A percentile compares a stretch with the other conserved stretches of the same genome.
Evolutionary conservation across 805 yeast species (phyloP).

Genomic region (Saccharomyces eubayanus): DNA sequence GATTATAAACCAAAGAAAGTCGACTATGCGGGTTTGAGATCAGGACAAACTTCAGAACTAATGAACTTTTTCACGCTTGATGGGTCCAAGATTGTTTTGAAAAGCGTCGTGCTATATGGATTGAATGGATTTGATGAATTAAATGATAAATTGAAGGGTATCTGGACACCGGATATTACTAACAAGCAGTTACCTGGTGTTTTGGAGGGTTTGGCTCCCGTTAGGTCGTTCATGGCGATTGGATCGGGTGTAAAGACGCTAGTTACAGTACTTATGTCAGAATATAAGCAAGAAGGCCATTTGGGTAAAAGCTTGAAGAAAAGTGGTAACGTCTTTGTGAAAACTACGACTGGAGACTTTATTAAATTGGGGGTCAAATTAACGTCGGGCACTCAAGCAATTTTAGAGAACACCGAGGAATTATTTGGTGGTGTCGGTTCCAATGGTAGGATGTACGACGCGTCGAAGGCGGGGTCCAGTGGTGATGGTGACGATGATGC

Average conservation of each 20-base stretch:
- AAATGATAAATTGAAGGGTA: slow-evolving; percentile 45
- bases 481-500: slow-evolving; percentile 2
- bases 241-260: slow-evolving; percentile 73
- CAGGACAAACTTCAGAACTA: slow-evolving; percentile 78
- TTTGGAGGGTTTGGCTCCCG: slow-evolving; percentile 75
- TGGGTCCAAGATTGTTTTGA: slow-evolving; percentile 66
- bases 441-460: slow-evolving; percentile 33
- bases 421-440: slow-evolving; percentile 69
- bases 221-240: slow-evolving; percentile 64
- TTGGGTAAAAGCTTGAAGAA: slow-evolving; percentile 61
- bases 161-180: slow-evolving; percentile 85
- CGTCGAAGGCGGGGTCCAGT: slow-evolving; percentile 1
- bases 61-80: slow-evolving; percentile 84
- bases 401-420: slow-evolving; percentile 73
- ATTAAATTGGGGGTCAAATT: slow-evolving; percentile 74
- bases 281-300: slow-evolving; percentile 66
- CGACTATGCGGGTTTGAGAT: slow-evolving; percentile 73
- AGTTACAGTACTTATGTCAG: slow-evolving; percentile 63
- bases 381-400: slow-evolving; percentile 80
- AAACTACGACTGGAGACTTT: slow-evolving; percentile 71
- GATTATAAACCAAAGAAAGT: slow-evolving; percentile 90
- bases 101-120: slow-evolving; percentile 61
- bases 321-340: slow-evolving; percentile 67
- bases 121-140: slow-evolving; percentile 63
- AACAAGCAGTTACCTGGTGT: slow-evolving; percentile 75